Base-by-base conservation (phyloP, 164 flowering plant species). In the Vitis amurensis region DNA sequence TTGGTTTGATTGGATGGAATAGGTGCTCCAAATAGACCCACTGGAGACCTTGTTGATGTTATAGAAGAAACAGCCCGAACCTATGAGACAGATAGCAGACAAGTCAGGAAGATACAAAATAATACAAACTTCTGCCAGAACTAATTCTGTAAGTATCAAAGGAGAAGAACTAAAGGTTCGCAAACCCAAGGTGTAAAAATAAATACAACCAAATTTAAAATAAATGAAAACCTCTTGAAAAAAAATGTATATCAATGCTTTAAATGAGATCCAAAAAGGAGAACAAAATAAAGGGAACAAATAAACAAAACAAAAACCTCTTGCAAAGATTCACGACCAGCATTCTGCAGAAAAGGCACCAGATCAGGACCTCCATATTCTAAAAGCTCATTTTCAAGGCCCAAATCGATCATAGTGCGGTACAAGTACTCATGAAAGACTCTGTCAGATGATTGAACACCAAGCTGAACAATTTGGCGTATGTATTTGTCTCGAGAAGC, bases 291-390 rank as follows among this genome's bases (percentile, higher is more conserved):
- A 66, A 48, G 17, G 17, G 52, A 61, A 50, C 11, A 63, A 56
- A 11, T 64, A 59, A 67, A 50, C 6, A 30, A 65, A 68, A 68
- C 48, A 2, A 29, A 68, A 50, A 91, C 97, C 97, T 91, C 89
- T 63, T 83, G 84, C 29, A 62, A 62, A 29, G 89, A 75, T 59
- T 86, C 89, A 62, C 89, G 81, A 60, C 88, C 93, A 77, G 98
- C 91, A 80, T 59, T 85, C 86, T 90, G 97, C 61, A 93, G 83
- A 76, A 93, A 96, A 56, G 97, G 95, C 48, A 96, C 97, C 87
- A 96, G 81, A 83, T 96, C 98, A 19, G 97, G 88, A 56, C 99
- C 99, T 71, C 97, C 99, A 82, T 83, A 93, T 76, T 96, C 99
- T 82, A 93, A 73, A 62, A 96, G 74, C 71, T 93, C 98, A 76